Conservation (phyloP, 495 filamentous ascomycete species). For the Talaromyces wortmannii region DNA sequence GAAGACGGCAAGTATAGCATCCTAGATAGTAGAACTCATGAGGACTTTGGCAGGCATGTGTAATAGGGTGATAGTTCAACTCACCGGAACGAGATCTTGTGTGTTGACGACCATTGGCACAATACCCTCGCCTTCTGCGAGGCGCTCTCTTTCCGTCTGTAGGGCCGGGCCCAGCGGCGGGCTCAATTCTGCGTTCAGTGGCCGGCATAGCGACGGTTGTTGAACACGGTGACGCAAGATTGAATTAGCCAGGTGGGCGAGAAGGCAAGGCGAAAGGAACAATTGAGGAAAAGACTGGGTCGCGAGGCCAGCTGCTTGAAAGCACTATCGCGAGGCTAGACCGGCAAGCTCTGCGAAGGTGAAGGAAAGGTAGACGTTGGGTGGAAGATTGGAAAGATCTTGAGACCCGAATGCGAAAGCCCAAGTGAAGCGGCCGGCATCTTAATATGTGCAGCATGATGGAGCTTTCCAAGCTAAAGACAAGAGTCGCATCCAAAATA, state of each 20-base stretch:
- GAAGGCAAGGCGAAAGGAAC: not conserved
- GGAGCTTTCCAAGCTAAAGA: not conserved
- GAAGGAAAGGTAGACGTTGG: not conserved
- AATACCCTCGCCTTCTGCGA: not conserved
- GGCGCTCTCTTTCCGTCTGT: constrained; percentile 10
- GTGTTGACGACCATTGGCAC: constrained; percentile 53
- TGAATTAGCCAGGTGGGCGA: not conserved
- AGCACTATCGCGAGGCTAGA: constrained; percentile 26
- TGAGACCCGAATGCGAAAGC: not conserved
- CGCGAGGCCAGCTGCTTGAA: constrained; percentile 14
- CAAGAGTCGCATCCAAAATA: not conserved
- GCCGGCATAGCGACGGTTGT: not conserved
- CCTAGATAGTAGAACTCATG: constrained; percentile 43
- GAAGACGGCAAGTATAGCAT: constrained; percentile 93
- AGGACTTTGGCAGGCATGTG: too few relatives aligned
- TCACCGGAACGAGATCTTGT: constrained; percentile 88
- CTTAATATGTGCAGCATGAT: constrained; percentile 1
- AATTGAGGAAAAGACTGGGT: not conserved
- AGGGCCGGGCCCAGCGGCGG: too few relatives aligned
- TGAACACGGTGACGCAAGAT: not conserved
- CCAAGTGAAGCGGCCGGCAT: not conserved
- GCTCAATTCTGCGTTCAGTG: too few relatives aligned
- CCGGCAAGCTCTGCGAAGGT: constrained; percentile 28
- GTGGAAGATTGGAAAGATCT: not conserved
- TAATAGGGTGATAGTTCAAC: constrained; percentile 17